Conservation (phyloP, 345 rosid species). For the Rubroshorea leprosula region DNA sequence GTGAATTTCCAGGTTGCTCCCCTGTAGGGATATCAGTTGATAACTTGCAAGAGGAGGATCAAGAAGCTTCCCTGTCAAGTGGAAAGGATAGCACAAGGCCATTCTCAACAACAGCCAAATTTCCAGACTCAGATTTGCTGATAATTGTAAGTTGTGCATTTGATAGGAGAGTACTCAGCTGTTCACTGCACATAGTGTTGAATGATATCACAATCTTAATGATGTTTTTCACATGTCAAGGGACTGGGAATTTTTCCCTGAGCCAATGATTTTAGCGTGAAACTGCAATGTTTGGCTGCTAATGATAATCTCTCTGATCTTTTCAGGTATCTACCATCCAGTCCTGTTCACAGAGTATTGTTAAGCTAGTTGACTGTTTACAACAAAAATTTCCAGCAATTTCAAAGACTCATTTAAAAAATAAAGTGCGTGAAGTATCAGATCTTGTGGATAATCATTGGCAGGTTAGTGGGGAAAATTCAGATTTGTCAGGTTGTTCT, state of each 20-base stretch:
- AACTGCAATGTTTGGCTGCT: conserved; percentile 16
- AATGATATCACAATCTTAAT: not conserved
- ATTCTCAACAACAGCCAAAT: conserved; percentile 23
- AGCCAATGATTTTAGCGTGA: not conserved
- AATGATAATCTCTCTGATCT: conserved; percentile 17
- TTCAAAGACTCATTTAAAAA: conserved; percentile 60
- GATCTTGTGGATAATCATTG: conserved; percentile 70
- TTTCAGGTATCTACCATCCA: conserved; percentile 66
- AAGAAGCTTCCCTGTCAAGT: conserved; percentile 30
- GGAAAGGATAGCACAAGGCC: conserved; percentile 30
- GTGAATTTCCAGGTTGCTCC: conserved; percentile 37
- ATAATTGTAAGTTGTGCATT: conserved; percentile 35
- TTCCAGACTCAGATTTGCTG: conserved; percentile 60
- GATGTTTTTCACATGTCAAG: not conserved
- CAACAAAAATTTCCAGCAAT: conserved; percentile 67
- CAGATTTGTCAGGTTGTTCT: not conserved
- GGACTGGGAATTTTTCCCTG: not conserved
- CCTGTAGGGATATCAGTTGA: conserved; percentile 37
- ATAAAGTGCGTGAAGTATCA: conserved; percentile 80
- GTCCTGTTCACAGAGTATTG: conserved; percentile 61
- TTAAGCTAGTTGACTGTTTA: conserved; percentile 59
- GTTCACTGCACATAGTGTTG: not conserved
- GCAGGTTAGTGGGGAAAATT: conserved; percentile 65
- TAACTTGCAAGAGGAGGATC: conserved; percentile 31
- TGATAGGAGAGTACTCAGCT: not conserved